Base-by-base conservation (phyloP, 129 eudicot genomes). In the Silybum marianum region DNA sequence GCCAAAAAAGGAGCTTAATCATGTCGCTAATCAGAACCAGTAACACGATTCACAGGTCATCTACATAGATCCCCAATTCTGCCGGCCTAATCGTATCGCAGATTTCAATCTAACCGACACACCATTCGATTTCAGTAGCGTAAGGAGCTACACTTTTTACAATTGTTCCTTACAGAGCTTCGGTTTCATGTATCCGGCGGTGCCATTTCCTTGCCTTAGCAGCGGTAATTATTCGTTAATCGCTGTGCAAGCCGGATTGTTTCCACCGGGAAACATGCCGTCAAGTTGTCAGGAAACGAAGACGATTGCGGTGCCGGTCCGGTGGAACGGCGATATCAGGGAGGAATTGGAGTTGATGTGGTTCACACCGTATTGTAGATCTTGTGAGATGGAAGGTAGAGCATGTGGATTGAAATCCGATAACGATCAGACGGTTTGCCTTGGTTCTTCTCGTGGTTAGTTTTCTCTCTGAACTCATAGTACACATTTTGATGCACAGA, bases 361-460 rank as follows among this genome's bases (percentile, higher is more conserved):
- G 97, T 63, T n/a, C 22, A 68, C 80, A 13, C 97, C 98, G 3
- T 28, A 8, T 62, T 94, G 98, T 78, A 40, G 82, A 67, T 36
- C 12, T 76, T 91, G 93, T 72, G 92, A 85, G 12, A 7, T 13
- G 74, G 80, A 72, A 51, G 93, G 92, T 42, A 85, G 88, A 46
- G 51, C 73, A 42, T 94, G 98, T 86, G 92, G 92, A 38, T 30
- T 80, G 23, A 86, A 87, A 24, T 77, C 74, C 26, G 68, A 72
- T 6, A 72, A 82, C 25, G 86, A 81, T 18, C 48, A 82, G 25
- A 58, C 72, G 0, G 62, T 32, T 54, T 72, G 74, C 22, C 21
- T 19, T 69, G 81, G 87, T 68, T 18, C 80, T 74, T 79, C 87
- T 9, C 67, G 77, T 7, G 87, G 87, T 84, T 24, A 51, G 40